Base-by-base conservation (phyloP, 768 basidiomycete species). In the Tulasnella sp. region DNA sequence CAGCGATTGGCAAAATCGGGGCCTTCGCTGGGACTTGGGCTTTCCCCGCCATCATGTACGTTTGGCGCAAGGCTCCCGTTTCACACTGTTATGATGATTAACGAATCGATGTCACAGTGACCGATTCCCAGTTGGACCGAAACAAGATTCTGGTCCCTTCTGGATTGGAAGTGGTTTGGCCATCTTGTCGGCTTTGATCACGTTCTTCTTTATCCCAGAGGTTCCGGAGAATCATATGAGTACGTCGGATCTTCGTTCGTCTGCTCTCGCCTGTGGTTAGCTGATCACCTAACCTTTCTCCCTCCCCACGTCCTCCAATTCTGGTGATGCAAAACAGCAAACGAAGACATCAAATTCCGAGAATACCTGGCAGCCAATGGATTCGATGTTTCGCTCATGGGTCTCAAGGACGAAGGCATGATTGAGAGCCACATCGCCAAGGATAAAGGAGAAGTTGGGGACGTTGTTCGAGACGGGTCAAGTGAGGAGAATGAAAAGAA, bases 81-180 rank as follows among this genome's bases (percentile, higher is more conserved):
- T 17, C 29, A 5, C 0, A 19, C 25, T 2, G 15, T 14, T 29
- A 67, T 14, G 31, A 37, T 2, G 14, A 45, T 17, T 17, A 19
- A 45, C 42, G 42, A 45, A 14, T 14, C 31, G 64, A 67, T n/a
- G 17, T n/a, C 36, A 29, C 54, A 74, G 72, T 19, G 72, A 45
- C 31, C 49, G 49, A 36, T 74, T 74, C 72, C 72, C 72, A 29
- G 45, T 36, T 34, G 72, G 81, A 83, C 45, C 86, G 84, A 77
- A 91, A 90, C 70, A 90, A 91, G 81, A 94, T 49, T 74, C 94
- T 0, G 93, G 93, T n/a, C 93, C 93, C 17, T 94, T 94, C 87
- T 94, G 91, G 92, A 82, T 94, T 78, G 93, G 87, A 31, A 92
- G 91, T 79, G 91, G 90, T 45, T 87, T 97, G 71, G 94, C 94